Base-by-base conservation (phyloP, 805 yeast genomes). In the Kodamaea leandrae region DNA sequence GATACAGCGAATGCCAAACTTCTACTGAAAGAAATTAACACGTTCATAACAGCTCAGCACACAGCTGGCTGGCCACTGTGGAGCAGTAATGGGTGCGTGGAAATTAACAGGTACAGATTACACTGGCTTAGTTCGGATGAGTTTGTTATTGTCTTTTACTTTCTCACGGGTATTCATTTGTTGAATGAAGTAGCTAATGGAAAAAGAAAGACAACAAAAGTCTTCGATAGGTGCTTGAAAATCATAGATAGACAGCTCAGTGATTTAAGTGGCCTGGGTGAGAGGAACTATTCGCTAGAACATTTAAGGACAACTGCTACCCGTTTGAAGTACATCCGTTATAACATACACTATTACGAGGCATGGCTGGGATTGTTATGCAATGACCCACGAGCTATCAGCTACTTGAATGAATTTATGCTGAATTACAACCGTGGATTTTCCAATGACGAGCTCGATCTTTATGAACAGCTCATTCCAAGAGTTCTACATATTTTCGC, bases 81-180 rank as follows among this genome's bases (percentile, higher is more conserved):
- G 62, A 37, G 29, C 9, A 50, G 45, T 9, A 52, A 53, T 33
- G 19, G 36, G 19, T 12, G 27, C 13, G 15, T 15, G 19, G 21
- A 16, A 6, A 12, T 25, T 17, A 19, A 32, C 8, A 23, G 32
- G 10, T 68, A 45, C 49, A 63, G 57, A 16, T 48, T 71, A 2
- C 51, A 53, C 14, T 75, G 80, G 78, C 41, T 74, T 9, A 58
- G 64, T 10, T 58, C 70, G 4, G 68, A 64, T 30, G 77, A 74
- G 42, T 71, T 69, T 50, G 61, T 64, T 6, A 58, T 70, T 15
- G 40, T 64, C 32, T 57, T 71, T 16, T 72, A 71, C 47, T 64
- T 71, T 32, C 50, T 67, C n/a, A 63, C 70, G 26, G 79, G 75
- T 2, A 51, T 74, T 4, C 52, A 64, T 5, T 63, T 66, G 23